Base-by-base conservation (phyloP, 192 early-diverging fungal species). In the Coemansia sp. region DNA sequence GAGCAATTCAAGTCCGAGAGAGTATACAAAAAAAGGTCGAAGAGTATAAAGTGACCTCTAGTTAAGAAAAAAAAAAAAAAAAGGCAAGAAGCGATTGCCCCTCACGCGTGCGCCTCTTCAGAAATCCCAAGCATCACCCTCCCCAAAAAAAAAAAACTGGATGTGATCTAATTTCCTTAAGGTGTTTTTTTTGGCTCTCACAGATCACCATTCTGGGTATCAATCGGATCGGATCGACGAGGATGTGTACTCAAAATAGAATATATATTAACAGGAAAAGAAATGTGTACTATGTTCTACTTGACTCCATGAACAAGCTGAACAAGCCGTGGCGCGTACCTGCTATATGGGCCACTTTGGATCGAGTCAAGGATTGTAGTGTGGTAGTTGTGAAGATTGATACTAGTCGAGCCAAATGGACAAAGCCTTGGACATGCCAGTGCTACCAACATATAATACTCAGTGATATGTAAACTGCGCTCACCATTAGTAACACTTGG, bases 371-470 rank as follows among this genome's bases (percentile, higher is more conserved):
- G 9, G 11, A 58, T 32, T n/a, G 15, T 31, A 17, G 29, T 29
- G 29, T 58, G 55, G 55, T 58, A 58, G 55, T 17, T 58, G 55
- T 1, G 55, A 32, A 32, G 25, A 15, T 58, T 58, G 55, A 58
- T 58, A 8, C 14, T 15, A 2, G 27, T 15, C 11, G 14, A 17
- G 4, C 29, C 29, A 32, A 32, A 32, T 39, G 32, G 36, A 4
- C 19, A 7, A 61, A 61, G 36, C 59, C 19, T 38, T 23, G 59
- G 59, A 9, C 59, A 61, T 23, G 15, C 59, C 10, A 61, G 17
- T 23, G 59, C 59, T 7, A 61, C n/a, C 19, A 61, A 36, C 59
- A 61, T 32, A 7, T 38, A 36, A 17, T 61, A 61, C 21, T 38
- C 21, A 8, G 59, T 39, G 17, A 61, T 61, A 3, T 31, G 25